phyloP scores from a whole-genome alignment of 805 yeast species.

The Monosporozyma siamensis region DNA sequence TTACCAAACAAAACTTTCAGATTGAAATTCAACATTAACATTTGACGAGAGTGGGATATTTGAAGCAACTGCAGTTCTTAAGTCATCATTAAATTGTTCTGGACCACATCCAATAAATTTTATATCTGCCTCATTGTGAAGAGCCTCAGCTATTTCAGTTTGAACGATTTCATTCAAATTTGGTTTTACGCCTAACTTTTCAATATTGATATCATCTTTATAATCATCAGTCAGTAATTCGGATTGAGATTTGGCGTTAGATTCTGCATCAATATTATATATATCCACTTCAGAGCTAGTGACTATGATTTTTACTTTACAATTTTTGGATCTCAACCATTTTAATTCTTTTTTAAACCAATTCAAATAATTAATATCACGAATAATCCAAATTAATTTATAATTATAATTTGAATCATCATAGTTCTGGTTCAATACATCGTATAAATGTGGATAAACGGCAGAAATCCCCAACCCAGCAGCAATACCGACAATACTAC shows the following conservation, averaged over 20 bases:
- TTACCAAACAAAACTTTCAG: conserved; percentile 31
- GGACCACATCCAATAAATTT: conserved; percentile 59
- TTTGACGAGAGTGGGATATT: conserved; percentile 24
- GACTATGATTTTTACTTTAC: conserved; percentile 16
- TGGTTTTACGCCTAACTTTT: conserved; percentile 38
- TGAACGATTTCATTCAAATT: conserved; percentile 33
- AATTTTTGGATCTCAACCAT: conserved; percentile 22
- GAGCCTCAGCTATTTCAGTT: conserved; percentile 29
- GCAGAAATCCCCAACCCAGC: conserved; percentile 51
- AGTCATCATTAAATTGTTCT: conserved; percentile 44
- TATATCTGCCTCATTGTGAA: conserved; percentile 38
- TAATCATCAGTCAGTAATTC: background rate
- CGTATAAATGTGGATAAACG: conserved; percentile 35
- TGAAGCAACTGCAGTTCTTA: conserved; percentile 40
- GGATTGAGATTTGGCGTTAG: background rate
- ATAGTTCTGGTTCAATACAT: conserved; percentile 15
- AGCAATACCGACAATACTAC: conserved; percentile 36
- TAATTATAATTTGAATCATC: conserved; percentile 13
- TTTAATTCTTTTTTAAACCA: conserved; percentile 41
- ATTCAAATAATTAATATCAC: conserved; percentile 40
- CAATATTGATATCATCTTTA: conserved; percentile 8
- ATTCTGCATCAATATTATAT: background rate
- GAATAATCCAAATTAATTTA: conserved; percentile 55
- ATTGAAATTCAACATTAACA: conserved; percentile 26
- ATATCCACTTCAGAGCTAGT: background rate